Evolutionary conservation across 176 grass and related monocot species (phyloP), one percentile per base, ranked within the genome.

Genomic region (Avena eriantha): DNA sequence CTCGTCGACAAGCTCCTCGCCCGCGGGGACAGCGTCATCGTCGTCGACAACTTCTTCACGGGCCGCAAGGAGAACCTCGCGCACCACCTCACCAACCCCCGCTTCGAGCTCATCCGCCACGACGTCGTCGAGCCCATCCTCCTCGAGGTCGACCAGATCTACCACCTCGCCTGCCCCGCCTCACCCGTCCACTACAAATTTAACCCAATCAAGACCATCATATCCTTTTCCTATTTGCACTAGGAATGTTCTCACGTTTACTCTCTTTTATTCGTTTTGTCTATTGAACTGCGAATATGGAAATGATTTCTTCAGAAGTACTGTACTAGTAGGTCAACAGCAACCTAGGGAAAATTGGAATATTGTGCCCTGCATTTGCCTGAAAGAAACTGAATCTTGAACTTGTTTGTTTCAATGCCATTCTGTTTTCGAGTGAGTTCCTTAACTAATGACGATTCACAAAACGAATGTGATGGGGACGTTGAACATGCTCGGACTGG

Each of bases 381-480:
- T 41, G 39, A 41, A 41, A 41, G 39, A 56, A 73, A 23, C 8
- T 48, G 19, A 17, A 49, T 33, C 31, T 75, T 76, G 65, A 16
- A 79, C 36, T 46, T 90, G 21, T 84, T 58, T 79, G 23, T 80
- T 48, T 65, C 12, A 1, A 17, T 43, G 2, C 59, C 47, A 21
- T 81, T 18, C 21, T 61, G 7, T 78, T 77, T 87, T 7, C 36
- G 0, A 41, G 73, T 54, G 63, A 29, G 48, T 81, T 92, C 82
- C 92, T 91, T 99, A 90, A 96, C 36, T 70, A 22, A 22, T 78
- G n/a, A 39, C 23, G 34, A 33, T 45, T 73, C 75, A 99, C 94
- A 99, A 99, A 87, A 99, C 97, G 83, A 99, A 99, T 90, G 97
- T 99, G 56, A 94, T 99, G 97, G 94, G 97, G 73, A 99, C 92